Evolutionary conservation across 163 green algal genomes (phyloP).

Genomic region (Coccomyxa subellipsoidea): DNA sequence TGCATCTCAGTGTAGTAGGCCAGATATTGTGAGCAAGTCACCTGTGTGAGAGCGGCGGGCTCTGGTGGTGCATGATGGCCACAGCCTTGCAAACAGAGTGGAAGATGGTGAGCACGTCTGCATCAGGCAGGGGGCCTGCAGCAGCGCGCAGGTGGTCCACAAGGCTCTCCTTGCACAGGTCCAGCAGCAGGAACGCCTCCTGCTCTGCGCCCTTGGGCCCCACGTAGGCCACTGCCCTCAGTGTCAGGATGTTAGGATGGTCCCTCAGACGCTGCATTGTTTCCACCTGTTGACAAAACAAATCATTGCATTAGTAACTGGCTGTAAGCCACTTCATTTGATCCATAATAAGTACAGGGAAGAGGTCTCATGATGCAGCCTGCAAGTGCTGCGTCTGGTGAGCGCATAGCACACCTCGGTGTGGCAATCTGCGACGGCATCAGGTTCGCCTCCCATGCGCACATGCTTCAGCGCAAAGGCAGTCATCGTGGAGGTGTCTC

Average conservation of each 20-base stretch:
- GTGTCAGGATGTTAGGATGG: conserved; percentile 54
- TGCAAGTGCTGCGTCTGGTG: too few relatives aligned
- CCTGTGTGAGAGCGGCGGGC: conserved; percentile 74
- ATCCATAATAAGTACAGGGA: too few relatives aligned
- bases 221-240: conserved; percentile 51
- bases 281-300: conserved; percentile 14
- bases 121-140: conserved; percentile 36
- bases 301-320: background rate
- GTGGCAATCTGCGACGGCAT: conserved; percentile 36
- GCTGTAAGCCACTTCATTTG: too few relatives aligned
- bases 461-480: conserved; percentile 77
- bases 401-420: conserved; percentile 33
- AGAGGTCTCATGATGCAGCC: too few relatives aligned
- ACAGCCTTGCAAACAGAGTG: conserved; percentile 61
- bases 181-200: conserved; percentile 81
- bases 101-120: conserved; percentile 54
- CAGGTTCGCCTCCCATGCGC: conserved; percentile 50
- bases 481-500: background rate
- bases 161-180: conserved; percentile 72
- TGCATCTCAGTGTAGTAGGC: too few relatives aligned
- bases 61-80: conserved; percentile 72
- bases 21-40: conserved; percentile 29
- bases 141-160: conserved; percentile 47
- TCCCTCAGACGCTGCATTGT: conserved; percentile 35
- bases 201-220: conserved; percentile 42